These are phyloP conservation scores for Sporothrix pallida DNA, from an alignment of 2,329 filamentous ascomycete species.

Conservation along the genomic window DNA sequence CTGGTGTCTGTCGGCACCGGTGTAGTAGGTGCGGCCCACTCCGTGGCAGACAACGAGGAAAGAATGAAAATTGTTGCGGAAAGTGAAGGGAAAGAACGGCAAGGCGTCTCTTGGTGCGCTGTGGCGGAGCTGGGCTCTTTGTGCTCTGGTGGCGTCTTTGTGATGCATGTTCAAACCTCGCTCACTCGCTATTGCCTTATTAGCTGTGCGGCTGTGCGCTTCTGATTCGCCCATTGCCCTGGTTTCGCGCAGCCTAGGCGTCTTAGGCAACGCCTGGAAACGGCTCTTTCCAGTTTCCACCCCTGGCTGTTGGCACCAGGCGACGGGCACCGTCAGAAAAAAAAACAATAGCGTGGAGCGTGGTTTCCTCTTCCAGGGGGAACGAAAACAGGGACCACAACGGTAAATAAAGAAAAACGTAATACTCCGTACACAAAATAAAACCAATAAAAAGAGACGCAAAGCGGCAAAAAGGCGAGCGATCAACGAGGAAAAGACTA, in stretches of 20 bases:
- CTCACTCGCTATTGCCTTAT: constrained; percentile 1
- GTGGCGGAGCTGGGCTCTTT: constrained; percentile 27
- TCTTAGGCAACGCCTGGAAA: constrained; percentile 18
- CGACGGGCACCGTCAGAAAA: constrained; percentile 17
- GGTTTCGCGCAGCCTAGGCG: background rate
- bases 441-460: background rate
- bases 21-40: background rate
- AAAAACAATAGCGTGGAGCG: constrained; percentile 14
- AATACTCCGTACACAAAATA: background rate
- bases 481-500: constrained; percentile 15
- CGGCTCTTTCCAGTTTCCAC: constrained; percentile 10
- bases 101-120: constrained; percentile 24
- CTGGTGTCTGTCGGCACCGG: constrained; percentile 8
- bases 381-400: constrained; percentile 14
- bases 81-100: background rate
- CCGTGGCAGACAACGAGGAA: background rate
- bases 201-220: constrained; percentile 15
- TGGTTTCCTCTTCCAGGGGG: background rate
- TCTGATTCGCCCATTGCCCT: constrained; percentile 18
- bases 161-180: background rate
- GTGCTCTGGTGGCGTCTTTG: constrained; percentile 9
- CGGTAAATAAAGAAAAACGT: constrained; percentile 14
- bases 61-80: background rate
- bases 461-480: background rate
- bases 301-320: constrained; percentile 14